Base-by-base conservation (phyloP, 108 stramenopile genomes). In the Halocafeteria seosinensis region DNA sequence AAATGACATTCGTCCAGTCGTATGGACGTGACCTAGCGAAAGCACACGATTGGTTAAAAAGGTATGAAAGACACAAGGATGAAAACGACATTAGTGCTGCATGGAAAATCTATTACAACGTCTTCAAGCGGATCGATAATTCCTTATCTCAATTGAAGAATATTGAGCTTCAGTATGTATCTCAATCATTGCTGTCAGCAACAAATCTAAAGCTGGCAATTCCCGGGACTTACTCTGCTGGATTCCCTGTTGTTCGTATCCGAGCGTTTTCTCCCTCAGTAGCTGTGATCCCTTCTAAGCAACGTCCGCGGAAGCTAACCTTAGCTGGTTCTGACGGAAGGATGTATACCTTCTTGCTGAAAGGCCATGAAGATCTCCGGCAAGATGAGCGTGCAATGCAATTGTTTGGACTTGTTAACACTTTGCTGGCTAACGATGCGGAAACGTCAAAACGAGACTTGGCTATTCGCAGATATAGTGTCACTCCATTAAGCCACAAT, bases 371-470 rank as follows among this genome's bases (percentile, higher is more conserved):
- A 71, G 98, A 99, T 74, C 73, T 99, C 63, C 73, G 98, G 32
- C 98, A 99, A 73, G 98, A 99, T 70, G 98, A 99, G 78, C 80
- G 98, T 26, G 94, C 91, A 36, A 99, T 99, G 98, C 97, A 99
- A 71, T 78, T 99, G 21, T 96, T 96, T 64, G 97, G 95, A 1
- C 75, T 95, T 52, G 92, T 96, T 12, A 99, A 99, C 80, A 91
- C 93, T 3, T 86, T 99, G 36, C 77, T 99, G 37, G 87, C 85
- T 37, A 85, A 90, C 61, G 95, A 96, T 50, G 65, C 88, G 53
- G 76, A 86, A 63, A 93, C 92, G 11, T 81, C 88, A 50, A 89
- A 85, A 32, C 87, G 90, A 38, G 93, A 92, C 73, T 77, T 95
- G 66, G 78, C 76, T 52, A 96, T 96, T 52, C 89, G 94, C 63